These are phyloP conservation scores for Hyaloperonospora arabidopsidis DNA, from an alignment of 352 stramenopile genomes.

Conservation along the genomic window DNA sequence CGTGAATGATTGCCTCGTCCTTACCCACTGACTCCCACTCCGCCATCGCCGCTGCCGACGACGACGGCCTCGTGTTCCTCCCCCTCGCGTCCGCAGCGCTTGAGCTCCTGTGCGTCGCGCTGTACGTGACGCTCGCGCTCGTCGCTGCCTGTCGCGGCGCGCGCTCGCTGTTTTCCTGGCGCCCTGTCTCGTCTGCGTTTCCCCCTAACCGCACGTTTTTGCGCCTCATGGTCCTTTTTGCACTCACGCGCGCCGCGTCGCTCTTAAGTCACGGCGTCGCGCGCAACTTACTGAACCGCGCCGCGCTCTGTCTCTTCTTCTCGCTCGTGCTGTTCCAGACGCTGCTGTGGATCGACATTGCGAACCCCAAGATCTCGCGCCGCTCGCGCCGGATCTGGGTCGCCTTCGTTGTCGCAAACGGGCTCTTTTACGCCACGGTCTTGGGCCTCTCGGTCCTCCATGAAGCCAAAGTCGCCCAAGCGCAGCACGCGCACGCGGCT, in stretches of 20 bases:
- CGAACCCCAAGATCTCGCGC: slow-evolving; percentile 67
- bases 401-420: slow-evolving; percentile 60
- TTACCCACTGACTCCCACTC: neutral
- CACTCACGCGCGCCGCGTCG: slow-evolving; percentile 45
- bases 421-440: slow-evolving; percentile 64
- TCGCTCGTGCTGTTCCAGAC: slow-evolving; percentile 82
- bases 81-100: slow-evolving; percentile 39
- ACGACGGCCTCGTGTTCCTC: slow-evolving; percentile 54
- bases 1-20: neutral
- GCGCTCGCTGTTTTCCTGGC: slow-evolving; percentile 16
- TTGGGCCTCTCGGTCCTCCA: slow-evolving; percentile 52
- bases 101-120: slow-evolving; percentile 41
- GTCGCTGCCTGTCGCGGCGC: slow-evolving; percentile 45
- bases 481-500: slow-evolving; percentile 8
- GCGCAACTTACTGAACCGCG: slow-evolving; percentile 59
- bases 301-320: slow-evolving; percentile 77
- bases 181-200: slow-evolving; percentile 4
- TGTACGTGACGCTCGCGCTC: slow-evolving; percentile 54
- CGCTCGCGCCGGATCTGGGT: slow-evolving; percentile 74
- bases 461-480: slow-evolving; percentile 21
- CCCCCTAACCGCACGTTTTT: slow-evolving; percentile 62
- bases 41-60: slow-evolving; percentile 1
- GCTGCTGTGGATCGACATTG: slow-evolving; percentile 83
- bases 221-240: slow-evolving; percentile 57
- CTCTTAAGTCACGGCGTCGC: slow-evolving; percentile 32